Percentiles rank a stretch among this genome's conserved stretches.
These are phyloP conservation scores for Candida namnaoensis DNA, from an alignment of 805 yeast genomes.

Conservation along the genomic window DNA sequence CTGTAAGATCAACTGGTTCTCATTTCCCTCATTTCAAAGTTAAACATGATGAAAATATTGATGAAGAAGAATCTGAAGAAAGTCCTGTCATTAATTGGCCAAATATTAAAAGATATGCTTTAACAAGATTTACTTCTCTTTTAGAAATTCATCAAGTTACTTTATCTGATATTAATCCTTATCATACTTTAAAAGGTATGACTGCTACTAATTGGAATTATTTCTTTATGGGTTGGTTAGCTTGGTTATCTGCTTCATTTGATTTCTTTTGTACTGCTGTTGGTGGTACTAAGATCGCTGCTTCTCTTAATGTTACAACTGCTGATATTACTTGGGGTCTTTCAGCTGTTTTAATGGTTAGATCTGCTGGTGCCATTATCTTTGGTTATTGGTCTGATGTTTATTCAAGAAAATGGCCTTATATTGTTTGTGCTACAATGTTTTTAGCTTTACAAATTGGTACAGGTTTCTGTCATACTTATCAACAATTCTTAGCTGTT, in stretches of 20 bases:
- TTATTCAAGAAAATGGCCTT: constrained; percentile 64
- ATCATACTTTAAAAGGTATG: constrained; percentile 30
- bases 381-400: constrained; percentile 59
- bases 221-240: constrained; percentile 48
- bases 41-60: too few relatives aligned
- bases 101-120: constrained; percentile 9
- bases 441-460: constrained; percentile 54
- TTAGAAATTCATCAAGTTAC: constrained; percentile 13
- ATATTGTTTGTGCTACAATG: constrained; percentile 39
- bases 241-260: constrained; percentile 70
- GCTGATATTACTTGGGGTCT: constrained; percentile 65
- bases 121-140: constrained; percentile 18
- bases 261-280: constrained; percentile 62
- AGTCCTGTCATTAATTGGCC: constrained; percentile 6
- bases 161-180: constrained; percentile 28
- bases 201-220: constrained; percentile 41
- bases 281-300: constrained; percentile 45
- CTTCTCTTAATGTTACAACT: constrained; percentile 33
- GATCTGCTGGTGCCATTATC: constrained; percentile 64
- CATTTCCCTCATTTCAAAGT: too few relatives aligned
- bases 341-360: constrained; percentile 61
- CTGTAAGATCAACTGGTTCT: too few relatives aligned
- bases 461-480: constrained; percentile 51
- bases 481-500: constrained; percentile 49
- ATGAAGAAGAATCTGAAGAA: neutral